phyloP scores from a whole-genome alignment of 352 stramenopile genomes.

The Phytophthora parvispora region DNA sequence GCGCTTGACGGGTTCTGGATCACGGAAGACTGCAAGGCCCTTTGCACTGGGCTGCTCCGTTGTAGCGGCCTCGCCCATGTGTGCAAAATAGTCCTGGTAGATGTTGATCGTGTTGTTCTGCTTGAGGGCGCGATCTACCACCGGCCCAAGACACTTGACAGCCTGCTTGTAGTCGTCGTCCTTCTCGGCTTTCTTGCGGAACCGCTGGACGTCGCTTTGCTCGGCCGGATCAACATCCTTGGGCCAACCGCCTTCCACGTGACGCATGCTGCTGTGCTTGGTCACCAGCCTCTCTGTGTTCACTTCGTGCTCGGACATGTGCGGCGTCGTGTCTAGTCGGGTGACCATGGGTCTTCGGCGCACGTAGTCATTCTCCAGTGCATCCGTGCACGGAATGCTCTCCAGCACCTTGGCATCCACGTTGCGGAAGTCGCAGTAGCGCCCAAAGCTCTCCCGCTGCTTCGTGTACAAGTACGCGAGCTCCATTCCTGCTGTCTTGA shows the following conservation, averaged over 20 bases:
- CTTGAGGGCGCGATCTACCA: slow-evolving; percentile 95
- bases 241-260: slow-evolving; percentile 97
- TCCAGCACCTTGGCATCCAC: slow-evolving; percentile 93
- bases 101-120: slow-evolving; percentile 99
- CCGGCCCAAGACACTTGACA: slow-evolving; percentile 93
- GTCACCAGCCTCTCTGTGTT: slow-evolving; percentile 96
- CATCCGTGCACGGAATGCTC: slow-evolving; percentile 86
- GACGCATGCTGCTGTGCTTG: slow-evolving; percentile 95
- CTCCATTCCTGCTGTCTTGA: slow-evolving; percentile 69
- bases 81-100: slow-evolving; percentile 97
- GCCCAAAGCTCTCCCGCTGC: slow-evolving; percentile 94
- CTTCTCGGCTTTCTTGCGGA: slow-evolving; percentile 98
- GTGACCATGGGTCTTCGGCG: slow-evolving; percentile 89
- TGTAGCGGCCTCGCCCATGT: slow-evolving; percentile 92
- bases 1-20: slow-evolving; percentile 94
- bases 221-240: slow-evolving; percentile 98
- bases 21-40: slow-evolving; percentile 97
- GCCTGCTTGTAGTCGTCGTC: slow-evolving; percentile 97
- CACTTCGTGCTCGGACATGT: slow-evolving; percentile 94
- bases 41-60: slow-evolving; percentile 97
- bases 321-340: slow-evolving; percentile 90
- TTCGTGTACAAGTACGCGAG: slow-evolving; percentile 94
- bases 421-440: slow-evolving; percentile 93
- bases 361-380: slow-evolving; percentile 93
- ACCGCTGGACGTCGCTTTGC: slow-evolving; percentile 96